These are phyloP conservation scores for Phyllostachys edulis DNA, from an alignment of 176 grass and related monocot species.

Conservation along the genomic window DNA sequence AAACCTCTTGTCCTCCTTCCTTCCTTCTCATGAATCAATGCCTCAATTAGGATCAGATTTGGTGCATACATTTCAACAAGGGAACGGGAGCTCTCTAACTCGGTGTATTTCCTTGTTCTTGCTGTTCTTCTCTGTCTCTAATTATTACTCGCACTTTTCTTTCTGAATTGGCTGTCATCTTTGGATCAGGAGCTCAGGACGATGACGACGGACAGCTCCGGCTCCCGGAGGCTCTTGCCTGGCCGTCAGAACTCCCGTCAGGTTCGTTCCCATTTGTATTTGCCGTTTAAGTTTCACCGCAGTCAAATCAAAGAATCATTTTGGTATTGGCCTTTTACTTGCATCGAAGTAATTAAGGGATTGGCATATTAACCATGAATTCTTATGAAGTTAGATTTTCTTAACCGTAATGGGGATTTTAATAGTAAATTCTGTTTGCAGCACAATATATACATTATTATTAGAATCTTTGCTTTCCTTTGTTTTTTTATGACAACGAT, in stretches of 20 bases:
- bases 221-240: constrained; percentile 29
- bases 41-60: constrained; percentile 2
- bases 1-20: not conserved
- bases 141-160: not conserved
- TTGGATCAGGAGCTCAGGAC: constrained; percentile 26
- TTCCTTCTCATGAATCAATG: not conserved
- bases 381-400: not conserved
- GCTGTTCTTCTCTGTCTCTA: not conserved
- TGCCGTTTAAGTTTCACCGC: not conserved
- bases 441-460: not conserved
- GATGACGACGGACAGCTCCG: constrained; percentile 7
- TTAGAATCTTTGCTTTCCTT: not conserved
- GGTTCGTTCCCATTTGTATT: constrained; percentile 1
- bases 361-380: not conserved
- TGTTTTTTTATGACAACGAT: not conserved
- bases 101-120: not conserved
- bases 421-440: not conserved
- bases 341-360: not conserved
- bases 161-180: constrained; percentile 5
- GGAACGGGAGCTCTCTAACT: not conserved
- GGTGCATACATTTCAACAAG: not conserved
- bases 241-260: constrained; percentile 24
- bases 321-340: not conserved
- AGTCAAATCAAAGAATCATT: constrained; percentile 7
- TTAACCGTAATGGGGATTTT: not conserved